Evolutionary conservation across 495 filamentous ascomycete genomes (phyloP), one percentile per base, ranked within the genome.

Genomic region (Chaetomium tenue): DNA sequence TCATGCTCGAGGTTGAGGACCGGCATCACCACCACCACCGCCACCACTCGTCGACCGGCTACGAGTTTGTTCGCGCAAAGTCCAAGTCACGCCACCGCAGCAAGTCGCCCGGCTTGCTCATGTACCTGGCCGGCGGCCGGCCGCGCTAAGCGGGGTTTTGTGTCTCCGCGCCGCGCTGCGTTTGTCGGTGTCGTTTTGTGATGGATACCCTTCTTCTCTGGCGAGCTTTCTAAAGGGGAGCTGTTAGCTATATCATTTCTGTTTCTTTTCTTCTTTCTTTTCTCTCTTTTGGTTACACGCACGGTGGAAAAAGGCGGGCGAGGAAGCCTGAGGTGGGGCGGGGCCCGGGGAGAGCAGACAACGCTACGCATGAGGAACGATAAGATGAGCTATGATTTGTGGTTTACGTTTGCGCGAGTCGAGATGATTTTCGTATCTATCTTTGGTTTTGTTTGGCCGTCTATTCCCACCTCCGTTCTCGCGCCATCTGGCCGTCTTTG

Each of bases 51-150:
- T 82, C 80, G 63, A 76, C 74, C 37, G 77, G 75, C 28, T 74
- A 75, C 46, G 76, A 81, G 58, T 78, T 79, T 61, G 86, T 91
- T 44, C 84, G 87, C 69, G 87, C 86, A 75, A 89, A 88, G 81
- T 73, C 76, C 42, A 57, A 52, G 46, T 50, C 46, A 1, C 78
- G 75, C 48, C 73, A 70, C 47, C 72, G 79, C 55, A 80, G 78
- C 73, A 78, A 79, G 69, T 80, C 78, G 26, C 80, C 80, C 39
- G 72, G 77, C 28, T 63, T 82, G 57, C 67, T 82, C 61, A 78
- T 79, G 74, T 82, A 81, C 51, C 61, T 82, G 39, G 80, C 80
- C 37, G 80, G 80, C 25, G 78, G 64, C 1, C 68, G 72, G 26
- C 79, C 79, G 18, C 67, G 73, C 8, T 81, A 66, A 68, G 0